Evolutionary conservation across 2,329 filamentous ascomycete genomes (phyloP), one percentile per base, ranked within the genome.

Genomic region (Aschersonia sp.): DNA sequence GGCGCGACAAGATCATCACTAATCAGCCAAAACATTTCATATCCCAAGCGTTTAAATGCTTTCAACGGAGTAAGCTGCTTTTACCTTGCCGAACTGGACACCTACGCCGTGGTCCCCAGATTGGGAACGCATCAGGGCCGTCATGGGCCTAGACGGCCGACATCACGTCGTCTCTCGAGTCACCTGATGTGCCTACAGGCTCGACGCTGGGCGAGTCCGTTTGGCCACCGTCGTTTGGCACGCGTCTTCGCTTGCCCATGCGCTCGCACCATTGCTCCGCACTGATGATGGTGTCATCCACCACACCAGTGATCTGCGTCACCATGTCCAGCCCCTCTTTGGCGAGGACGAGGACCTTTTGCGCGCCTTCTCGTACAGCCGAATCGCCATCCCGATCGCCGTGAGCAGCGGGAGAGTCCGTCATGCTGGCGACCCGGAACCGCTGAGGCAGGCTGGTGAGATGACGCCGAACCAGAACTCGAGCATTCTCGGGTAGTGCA

Each of bases 291-390:
- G 92, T 97, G 47, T 87, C 85, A 55, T 94, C 86, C 7, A 97
- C 75, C 2, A 96, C 86, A 5, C 82, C 80, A 41, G 82, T 92
- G 45, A 98, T 87, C 62, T 96, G 88, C 1, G 80, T 77, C 74
- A 97, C 88, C 83, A 97, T 95, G 56, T 96, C 88, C 11, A 97
- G 71, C 0, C 89, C 87, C 61, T 97, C 90, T 57, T 84, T 85
- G 6, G 90, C 90, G 46, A 97, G 78, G 1, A 92, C 79, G 10
- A 97, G 68, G 48, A 94, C 88, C 41, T 84, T 76, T 55, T 88
- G 83, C 0, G 87, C 88, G 46, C 73, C 72, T 30, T 81, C 74
- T 22, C 62, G 59, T 8, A 67, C 51, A 12, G 62, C 62, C 7
- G 60, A 60, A 44, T 68, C 67, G 44, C 57, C 62, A 43, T 66